Conservation (phyloP, 305 asterid species). For the Solanum hybrid region DNA sequence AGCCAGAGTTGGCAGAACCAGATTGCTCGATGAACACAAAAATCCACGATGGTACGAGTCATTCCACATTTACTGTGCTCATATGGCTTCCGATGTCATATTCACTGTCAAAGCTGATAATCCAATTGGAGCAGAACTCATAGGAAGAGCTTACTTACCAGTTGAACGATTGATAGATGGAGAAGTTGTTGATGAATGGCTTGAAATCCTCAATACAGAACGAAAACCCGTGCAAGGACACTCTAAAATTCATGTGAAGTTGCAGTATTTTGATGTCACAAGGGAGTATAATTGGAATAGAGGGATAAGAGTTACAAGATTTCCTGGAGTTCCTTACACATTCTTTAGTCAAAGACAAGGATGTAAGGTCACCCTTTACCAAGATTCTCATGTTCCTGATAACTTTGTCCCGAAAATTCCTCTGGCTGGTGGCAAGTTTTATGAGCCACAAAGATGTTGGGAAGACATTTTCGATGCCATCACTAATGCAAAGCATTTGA, state of each 20-base stretch:
- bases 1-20: conserved; percentile 33
- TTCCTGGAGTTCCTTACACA: conserved; percentile 43
- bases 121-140: conserved; percentile 40
- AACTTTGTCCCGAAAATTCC: conserved; percentile 30
- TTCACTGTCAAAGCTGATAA: conserved; percentile 36
- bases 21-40: conserved; percentile 21
- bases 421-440: conserved; percentile 27
- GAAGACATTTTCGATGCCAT: conserved; percentile 46
- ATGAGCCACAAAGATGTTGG: conserved; percentile 47
- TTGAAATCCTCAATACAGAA: conserved; percentile 20
- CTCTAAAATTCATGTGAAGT: conserved; percentile 36
- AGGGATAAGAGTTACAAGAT: conserved; percentile 30
- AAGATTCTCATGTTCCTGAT: conserved; percentile 46
- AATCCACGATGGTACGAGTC: conserved; percentile 48
- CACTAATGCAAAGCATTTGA: conserved; percentile 27
- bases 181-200: conserved; percentile 34
- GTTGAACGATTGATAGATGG: conserved; percentile 16
- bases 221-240: conserved; percentile 25
- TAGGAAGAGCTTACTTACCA: conserved; percentile 43
- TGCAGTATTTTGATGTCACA: conserved; percentile 31
- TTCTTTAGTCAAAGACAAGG: conserved; percentile 40
- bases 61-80: conserved; percentile 50
- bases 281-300: conserved; percentile 29
- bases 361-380: conserved; percentile 37
- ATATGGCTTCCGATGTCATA: conserved; percentile 32